A percentile compares a stretch with the other conserved stretches of the same genome.
Evolutionary conservation across 768 basidiomycete species (phyloP).

Genomic region (Lyophyllum semitale): DNA sequence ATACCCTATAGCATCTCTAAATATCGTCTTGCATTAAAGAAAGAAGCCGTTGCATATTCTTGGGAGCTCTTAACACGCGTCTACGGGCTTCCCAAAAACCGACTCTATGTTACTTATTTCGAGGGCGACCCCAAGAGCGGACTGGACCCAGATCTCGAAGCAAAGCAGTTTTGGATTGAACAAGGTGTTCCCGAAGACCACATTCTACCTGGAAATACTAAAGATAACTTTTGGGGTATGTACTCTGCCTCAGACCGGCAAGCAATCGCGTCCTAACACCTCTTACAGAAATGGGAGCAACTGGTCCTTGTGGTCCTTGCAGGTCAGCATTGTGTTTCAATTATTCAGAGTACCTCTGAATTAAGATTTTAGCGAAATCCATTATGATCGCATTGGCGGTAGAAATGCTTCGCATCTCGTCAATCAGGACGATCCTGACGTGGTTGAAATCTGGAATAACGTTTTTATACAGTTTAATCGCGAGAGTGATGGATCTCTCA

Average conservation of each 20-base stretch:
- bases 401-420: conserved; percentile 92
- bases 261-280: conserved; percentile 7
- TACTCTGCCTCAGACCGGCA: conserved; percentile 1
- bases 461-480: conserved; percentile 99
- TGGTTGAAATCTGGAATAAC: conserved; percentile 99
- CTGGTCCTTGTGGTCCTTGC: conserved; percentile 97
- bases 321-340: conserved; percentile 45
- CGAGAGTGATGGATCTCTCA: conserved; percentile 83
- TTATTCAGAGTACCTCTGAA: neutral
- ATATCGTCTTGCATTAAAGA: conserved; percentile 43
- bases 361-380: conserved; percentile 71
- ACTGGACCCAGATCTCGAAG: conserved; percentile 87
- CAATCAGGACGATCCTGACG: conserved; percentile 95
- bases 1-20: conserved; percentile 7
- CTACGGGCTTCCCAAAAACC: conserved; percentile 85
- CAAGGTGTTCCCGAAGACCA: conserved; percentile 88
- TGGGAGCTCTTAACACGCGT: conserved; percentile 94
- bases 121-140: conserved; percentile 89
- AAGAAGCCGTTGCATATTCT: conserved; percentile 90
- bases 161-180: conserved; percentile 84
- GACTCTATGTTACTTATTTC: conserved; percentile 97
- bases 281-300: conserved; percentile 90
- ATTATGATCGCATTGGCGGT: conserved; percentile 97
- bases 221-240: conserved; percentile 99
- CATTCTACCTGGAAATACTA: conserved; percentile 90